A percentile compares a stretch with the other conserved stretches of the same genome.
Conservation (phyloP, 1,284 basidiomycete species). For the Cryptococcus amylolentus region DNA sequence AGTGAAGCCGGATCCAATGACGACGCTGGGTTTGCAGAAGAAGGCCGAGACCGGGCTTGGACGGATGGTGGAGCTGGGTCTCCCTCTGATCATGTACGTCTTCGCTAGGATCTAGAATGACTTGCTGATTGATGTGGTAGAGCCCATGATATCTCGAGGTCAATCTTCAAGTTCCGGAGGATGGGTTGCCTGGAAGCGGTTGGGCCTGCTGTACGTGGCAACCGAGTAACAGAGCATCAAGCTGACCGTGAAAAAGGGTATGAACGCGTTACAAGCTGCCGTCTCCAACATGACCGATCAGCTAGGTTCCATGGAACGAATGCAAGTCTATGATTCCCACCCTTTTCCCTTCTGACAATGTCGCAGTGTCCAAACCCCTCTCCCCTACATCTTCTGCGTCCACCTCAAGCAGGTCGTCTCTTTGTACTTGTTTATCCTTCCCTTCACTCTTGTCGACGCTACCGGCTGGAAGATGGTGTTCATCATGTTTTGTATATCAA, state of each 20-base stretch:
- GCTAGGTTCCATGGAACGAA: slow-evolving; percentile 76
- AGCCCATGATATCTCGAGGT: slow-evolving; percentile 68
- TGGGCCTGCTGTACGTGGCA: slow-evolving; percentile 68
- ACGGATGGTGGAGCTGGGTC: slow-evolving; percentile 36
- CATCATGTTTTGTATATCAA: slow-evolving; percentile 71
- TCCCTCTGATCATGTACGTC: slow-evolving; percentile 39
- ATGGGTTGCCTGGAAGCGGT: slow-evolving; percentile 76
- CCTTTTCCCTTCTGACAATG: not conserved
- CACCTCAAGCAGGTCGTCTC: slow-evolving; percentile 92
- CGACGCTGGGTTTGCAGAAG: slow-evolving; percentile 17
- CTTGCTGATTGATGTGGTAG: slow-evolving; percentile 54
- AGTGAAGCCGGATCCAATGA: slow-evolving; percentile 36
- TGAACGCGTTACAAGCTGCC: slow-evolving; percentile 65
- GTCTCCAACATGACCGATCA: slow-evolving; percentile 76
- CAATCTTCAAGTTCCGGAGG: slow-evolving; percentile 68
- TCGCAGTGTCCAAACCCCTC: slow-evolving; percentile 32
- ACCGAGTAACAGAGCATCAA: not conserved
- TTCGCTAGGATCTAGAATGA: not conserved
- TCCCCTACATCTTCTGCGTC: slow-evolving; percentile 57
- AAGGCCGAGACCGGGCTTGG: slow-evolving; percentile 31
- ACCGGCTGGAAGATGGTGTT: slow-evolving; percentile 71
- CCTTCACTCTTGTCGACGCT: slow-evolving; percentile 68
- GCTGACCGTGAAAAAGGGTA: slow-evolving; percentile 52
- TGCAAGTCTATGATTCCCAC: slow-evolving; percentile 45
- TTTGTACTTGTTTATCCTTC: slow-evolving; percentile 78